Evolutionary conservation across 2,329 filamentous ascomycete genomes (phyloP), one percentile per base, ranked within the genome.

Genomic region (Fusarium transvaalense): DNA sequence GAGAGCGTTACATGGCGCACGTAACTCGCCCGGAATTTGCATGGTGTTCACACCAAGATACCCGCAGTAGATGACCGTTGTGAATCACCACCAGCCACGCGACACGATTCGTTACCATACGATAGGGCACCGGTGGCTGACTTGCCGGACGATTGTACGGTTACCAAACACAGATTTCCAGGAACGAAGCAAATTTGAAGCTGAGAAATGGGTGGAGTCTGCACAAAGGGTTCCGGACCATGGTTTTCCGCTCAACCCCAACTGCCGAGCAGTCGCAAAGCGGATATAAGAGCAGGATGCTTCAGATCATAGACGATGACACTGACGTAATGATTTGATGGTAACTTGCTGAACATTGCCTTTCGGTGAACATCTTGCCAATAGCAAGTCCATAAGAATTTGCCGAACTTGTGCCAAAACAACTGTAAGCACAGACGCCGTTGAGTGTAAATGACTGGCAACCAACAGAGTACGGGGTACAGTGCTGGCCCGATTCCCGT

Each of bases 21-120:
- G 25, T 32, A 66, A 62, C 63, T 52, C 52, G 42, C 56, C 61
- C 65, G 27, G 53, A 65, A 54, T 45, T 46, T 54, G 51, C 23
- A 39, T 62, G 55, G 60, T 68, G 65, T 66, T 56, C 59, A 65
- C 60, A 64, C 64, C 64, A 60, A 51, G 64, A 55, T 68, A 64
- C 43, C 64, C 52, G 65, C 41, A 56, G 27, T 54, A 52, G 51
- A 34, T 55, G 52, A 37, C 27, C 59, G 45, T 68, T 59, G 21
- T 61, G 19, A 63, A 46, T 42, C 47, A 53, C 50, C 46, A 61
- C 55, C 37, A 65, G 65, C 50, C 65, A 68, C 65, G 65, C 29
- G 23, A 38, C 32, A 25, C 32, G 41, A 50, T 42, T 35, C 23
- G 39, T 61, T 32, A 19, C 27, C 21, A 51, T 39, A 50, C 47